phyloP scores from a whole-genome alignment of 371 early-diverging fungal genomes.

The Lichtheimia ornata region DNA sequence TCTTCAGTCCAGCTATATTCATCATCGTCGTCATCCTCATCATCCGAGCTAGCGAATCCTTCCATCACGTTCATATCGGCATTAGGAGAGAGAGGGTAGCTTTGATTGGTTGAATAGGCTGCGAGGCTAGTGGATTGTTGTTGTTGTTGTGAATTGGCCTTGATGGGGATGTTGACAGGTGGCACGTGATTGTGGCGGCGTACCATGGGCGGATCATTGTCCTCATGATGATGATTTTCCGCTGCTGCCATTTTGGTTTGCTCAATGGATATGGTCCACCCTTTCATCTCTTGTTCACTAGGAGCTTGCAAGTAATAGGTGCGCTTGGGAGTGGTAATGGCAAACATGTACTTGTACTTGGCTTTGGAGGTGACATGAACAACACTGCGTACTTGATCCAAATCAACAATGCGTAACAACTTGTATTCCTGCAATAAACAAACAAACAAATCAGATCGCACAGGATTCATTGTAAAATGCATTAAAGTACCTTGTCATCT shows the following conservation, averaged over 20 bases:
- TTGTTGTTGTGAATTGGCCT: neutral
- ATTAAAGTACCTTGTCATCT: neutral
- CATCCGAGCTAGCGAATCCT: conserved; percentile 46
- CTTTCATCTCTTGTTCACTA: neutral
- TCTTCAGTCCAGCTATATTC: conserved; percentile 13
- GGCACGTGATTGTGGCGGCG: neutral
- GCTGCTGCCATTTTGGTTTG: neutral
- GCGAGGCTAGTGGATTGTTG: conserved; percentile 15
- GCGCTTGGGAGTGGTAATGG: neutral
- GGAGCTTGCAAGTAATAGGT: neutral
- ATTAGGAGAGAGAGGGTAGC: conserved; percentile 44
- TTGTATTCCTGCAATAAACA: neutral
- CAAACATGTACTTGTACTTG: neutral
- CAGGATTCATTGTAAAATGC: no score
- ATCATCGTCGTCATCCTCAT: conserved; percentile 35
- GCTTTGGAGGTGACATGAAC: conserved; percentile 2
- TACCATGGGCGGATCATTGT: neutral
- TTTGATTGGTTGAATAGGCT: conserved; percentile 28
- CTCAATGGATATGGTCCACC: neutral
- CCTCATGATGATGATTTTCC: no score
- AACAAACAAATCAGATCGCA: no score
- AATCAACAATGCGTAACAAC: neutral
- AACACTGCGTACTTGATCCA: neutral
- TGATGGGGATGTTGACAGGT: neutral
- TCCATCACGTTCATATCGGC: conserved; percentile 34